A percentile compares a stretch with the other conserved stretches of the same genome.
Conservation (phyloP, 176 grass and related monocot genomes). For the Ampelocalamus luodianensis region DNA sequence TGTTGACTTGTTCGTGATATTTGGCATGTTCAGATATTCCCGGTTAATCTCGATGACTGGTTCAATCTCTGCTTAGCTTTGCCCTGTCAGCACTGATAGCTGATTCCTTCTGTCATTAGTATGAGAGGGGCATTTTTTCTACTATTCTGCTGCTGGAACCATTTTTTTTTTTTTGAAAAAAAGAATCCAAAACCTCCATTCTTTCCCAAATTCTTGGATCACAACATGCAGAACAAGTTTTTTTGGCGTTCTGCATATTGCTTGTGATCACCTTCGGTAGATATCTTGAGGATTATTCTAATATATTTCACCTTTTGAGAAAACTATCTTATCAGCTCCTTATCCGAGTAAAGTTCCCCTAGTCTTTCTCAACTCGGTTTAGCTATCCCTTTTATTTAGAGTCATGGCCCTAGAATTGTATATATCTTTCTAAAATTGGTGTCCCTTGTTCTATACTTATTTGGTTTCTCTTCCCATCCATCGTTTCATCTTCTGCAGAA, state of each 20-base stretch:
- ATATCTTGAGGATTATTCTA: not conserved
- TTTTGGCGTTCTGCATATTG: slow-evolving; percentile 29
- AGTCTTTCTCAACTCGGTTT: not conserved
- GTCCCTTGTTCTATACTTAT: not conserved
- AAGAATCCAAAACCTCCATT: not conserved
- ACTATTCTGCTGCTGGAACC: not conserved
- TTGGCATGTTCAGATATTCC: slow-evolving; percentile 37
- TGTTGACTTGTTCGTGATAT: slow-evolving; percentile 40
- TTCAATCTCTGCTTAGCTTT: slow-evolving; percentile 34
- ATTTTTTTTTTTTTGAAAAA: too few species aligned
- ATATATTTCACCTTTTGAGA: not conserved
- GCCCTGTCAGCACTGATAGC: not conserved
- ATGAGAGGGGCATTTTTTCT: slow-evolving; percentile 1
- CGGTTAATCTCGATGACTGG: slow-evolving; percentile 8
- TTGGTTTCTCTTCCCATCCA: not conserved
- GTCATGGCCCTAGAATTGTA: not conserved
- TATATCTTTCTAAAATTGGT: not conserved
- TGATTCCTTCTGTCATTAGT: not conserved
- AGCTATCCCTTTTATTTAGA: not conserved
- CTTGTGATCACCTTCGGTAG: not conserved
- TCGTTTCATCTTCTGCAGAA: not conserved
- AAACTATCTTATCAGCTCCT: not conserved
- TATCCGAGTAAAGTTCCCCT: not conserved
- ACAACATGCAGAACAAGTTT: slow-evolving; percentile 27
- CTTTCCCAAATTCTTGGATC: slow-evolving; percentile 24